Conservation (phyloP, 768 basidiomycete genomes). For the Pleurotus giganteus region DNA sequence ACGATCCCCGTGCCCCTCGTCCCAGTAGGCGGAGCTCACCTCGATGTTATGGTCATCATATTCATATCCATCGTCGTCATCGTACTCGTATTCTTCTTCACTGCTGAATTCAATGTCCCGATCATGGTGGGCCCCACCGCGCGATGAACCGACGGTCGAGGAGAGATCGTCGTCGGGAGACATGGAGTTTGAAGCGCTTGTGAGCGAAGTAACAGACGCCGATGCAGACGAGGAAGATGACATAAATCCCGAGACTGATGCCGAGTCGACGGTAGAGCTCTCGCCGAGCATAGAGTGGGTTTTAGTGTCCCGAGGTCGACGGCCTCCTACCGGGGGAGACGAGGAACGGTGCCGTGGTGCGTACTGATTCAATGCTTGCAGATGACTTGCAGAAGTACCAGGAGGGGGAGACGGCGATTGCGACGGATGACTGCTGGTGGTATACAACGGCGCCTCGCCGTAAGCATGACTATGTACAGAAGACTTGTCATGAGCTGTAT, state of each 20-base stretch:
- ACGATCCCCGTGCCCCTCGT: slow-evolving; percentile 24
- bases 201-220: slow-evolving; percentile 1
- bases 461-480: slow-evolving; percentile 1
- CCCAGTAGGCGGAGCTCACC: slow-evolving; percentile 34
- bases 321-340: neutral
- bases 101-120: slow-evolving; percentile 40
- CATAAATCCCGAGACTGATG: slow-evolving; percentile 15
- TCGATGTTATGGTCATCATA: slow-evolving; percentile 36
- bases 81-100: slow-evolving; percentile 42
- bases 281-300: slow-evolving; percentile 9
- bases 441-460: slow-evolving; percentile 10
- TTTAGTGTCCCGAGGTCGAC: slow-evolving; percentile 5
- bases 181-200: slow-evolving; percentile 9
- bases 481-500: neutral
- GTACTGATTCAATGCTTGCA: slow-evolving; percentile 14
- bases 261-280: slow-evolving; percentile 11
- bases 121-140: slow-evolving; percentile 22
- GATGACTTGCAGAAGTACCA: slow-evolving; percentile 13
- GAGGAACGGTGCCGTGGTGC: slow-evolving; percentile 4
- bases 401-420: slow-evolving; percentile 20
- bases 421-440: slow-evolving; percentile 28
- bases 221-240: slow-evolving; percentile 12
- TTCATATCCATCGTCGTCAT: slow-evolving; percentile 35
- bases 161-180: slow-evolving; percentile 19
- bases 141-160: slow-evolving; percentile 21